phyloP scores from a whole-genome alignment of 116 monocot genomes.

The Posidonia oceanica region DNA sequence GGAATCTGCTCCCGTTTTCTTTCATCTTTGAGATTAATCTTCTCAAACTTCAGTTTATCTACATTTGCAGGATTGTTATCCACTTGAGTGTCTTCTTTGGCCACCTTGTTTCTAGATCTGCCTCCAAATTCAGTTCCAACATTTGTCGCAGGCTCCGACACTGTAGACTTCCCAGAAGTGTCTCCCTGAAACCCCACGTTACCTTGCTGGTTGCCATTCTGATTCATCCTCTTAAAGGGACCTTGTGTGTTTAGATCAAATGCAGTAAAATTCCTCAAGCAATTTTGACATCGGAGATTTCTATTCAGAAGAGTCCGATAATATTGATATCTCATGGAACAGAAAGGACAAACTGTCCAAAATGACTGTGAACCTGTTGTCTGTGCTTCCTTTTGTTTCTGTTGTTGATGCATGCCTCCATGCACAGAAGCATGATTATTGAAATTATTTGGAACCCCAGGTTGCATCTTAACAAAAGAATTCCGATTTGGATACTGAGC shows the following conservation, averaged over 20 bases:
- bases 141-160: background rate
- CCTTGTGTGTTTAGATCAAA: constrained; percentile 38
- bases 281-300: constrained; percentile 47
- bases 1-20: constrained; percentile 6
- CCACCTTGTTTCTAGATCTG: constrained; percentile 2
- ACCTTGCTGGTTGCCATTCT: background rate
- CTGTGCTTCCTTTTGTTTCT: constrained; percentile 12
- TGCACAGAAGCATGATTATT: constrained; percentile 3
- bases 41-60: constrained; percentile 33
- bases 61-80: constrained; percentile 7
- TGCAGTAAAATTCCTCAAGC: constrained; percentile 43
- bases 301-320: constrained; percentile 32
- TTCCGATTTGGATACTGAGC: constrained; percentile 16
- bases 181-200: constrained; percentile 15
- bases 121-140: constrained; percentile 5
- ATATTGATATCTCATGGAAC: constrained; percentile 52
- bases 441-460: constrained; percentile 8
- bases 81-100: constrained; percentile 7
- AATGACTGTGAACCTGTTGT: constrained; percentile 22
- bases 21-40: constrained; percentile 13
- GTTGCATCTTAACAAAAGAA: constrained; percentile 12
- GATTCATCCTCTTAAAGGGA: constrained; percentile 14
- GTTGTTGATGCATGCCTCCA: constrained; percentile 11
- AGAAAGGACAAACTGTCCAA: constrained; percentile 57
- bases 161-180: constrained; percentile 5